Conservation (phyloP, 225 moss, liverwort and hornwort species). For the Lunularia cruciata region DNA sequence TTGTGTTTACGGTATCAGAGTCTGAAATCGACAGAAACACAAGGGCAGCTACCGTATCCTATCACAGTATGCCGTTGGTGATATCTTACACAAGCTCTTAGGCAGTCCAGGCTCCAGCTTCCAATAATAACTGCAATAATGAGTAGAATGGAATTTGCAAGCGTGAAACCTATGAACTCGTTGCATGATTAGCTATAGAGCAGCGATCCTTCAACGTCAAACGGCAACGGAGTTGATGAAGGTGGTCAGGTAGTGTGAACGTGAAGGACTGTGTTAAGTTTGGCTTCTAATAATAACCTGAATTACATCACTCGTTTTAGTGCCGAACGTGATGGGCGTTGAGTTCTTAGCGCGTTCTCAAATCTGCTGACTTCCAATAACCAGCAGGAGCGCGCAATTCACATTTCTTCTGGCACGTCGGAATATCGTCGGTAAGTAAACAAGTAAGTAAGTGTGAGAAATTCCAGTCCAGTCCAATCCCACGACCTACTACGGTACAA, state of each 20-base stretch:
- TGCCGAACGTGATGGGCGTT: conserved; percentile 2
- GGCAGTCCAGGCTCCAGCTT: conserved; percentile 10
- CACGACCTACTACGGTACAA: not conserved
- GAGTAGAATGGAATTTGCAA: conserved; percentile 13
- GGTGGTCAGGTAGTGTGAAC: conserved; percentile 10
- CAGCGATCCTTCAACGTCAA: not conserved
- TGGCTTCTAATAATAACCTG: conserved; percentile 3
- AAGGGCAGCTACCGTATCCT: not conserved
- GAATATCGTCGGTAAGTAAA: not conserved
- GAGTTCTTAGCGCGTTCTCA: not conserved
- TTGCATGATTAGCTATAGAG: conserved; percentile 13
- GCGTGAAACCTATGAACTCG: conserved; percentile 2
- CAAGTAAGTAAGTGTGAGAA: not conserved
- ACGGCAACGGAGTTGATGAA: not conserved
- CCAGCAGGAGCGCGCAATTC: not conserved
- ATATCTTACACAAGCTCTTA: conserved; percentile 1
- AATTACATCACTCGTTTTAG: not conserved
- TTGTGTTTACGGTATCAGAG: too few relatives aligned
- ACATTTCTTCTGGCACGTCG: not conserved
- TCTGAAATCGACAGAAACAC: not conserved
- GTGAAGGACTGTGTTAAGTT: conserved; percentile 1
- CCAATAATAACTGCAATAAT: conserved; percentile 17
- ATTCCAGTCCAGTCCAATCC: not conserved
- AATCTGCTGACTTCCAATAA: not conserved
- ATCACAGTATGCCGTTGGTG: not conserved